A percentile compares a stretch with the other conserved stretches of the same genome.
phyloP scores from a whole-genome alignment of 495 filamentous ascomycete species.

The Penicillium robsamsonii region DNA sequence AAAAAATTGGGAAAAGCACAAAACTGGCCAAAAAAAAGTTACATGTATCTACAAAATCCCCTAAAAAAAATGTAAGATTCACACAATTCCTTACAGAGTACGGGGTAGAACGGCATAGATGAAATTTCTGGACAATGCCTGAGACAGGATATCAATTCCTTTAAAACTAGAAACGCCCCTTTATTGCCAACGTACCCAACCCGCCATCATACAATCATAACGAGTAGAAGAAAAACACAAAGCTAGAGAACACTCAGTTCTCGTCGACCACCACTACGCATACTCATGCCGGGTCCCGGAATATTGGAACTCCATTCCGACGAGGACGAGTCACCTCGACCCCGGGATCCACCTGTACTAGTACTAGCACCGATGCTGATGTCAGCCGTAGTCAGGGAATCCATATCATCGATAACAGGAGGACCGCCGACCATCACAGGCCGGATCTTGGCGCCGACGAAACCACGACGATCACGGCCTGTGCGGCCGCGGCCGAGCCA shows the following conservation, averaged over 20 bases:
- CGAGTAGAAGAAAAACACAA: slow-evolving; percentile 14
- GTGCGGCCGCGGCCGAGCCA: slow-evolving; percentile 91
- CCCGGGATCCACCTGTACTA: slow-evolving; percentile 24
- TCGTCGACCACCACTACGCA: slow-evolving; percentile 28
- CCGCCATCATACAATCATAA: slow-evolving; percentile 15
- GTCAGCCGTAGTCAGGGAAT: slow-evolving; percentile 29
- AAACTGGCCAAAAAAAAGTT: background rate
- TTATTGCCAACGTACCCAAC: background rate
- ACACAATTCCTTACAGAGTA: background rate
- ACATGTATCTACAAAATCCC: background rate
- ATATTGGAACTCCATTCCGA: slow-evolving; percentile 27
- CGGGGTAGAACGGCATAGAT: background rate
- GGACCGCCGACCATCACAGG: slow-evolving; percentile 35
- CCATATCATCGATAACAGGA: slow-evolving; percentile 23
- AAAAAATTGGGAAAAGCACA: background rate
- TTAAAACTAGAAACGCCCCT: slow-evolving; percentile 7
- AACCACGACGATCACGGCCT: slow-evolving; percentile 82
- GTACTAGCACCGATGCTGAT: slow-evolving; percentile 30
- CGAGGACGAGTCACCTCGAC: slow-evolving; percentile 27
- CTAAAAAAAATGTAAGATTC: slow-evolving; percentile 3
- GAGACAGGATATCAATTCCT: slow-evolving; percentile 10
- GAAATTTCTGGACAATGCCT: background rate
- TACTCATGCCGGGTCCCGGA: slow-evolving; percentile 21
- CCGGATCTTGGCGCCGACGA: slow-evolving; percentile 68
- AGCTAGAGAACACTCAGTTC: slow-evolving; percentile 37